Conservation (phyloP, 192 early-diverging fungal species). For the Coemansia sp. region DNA sequence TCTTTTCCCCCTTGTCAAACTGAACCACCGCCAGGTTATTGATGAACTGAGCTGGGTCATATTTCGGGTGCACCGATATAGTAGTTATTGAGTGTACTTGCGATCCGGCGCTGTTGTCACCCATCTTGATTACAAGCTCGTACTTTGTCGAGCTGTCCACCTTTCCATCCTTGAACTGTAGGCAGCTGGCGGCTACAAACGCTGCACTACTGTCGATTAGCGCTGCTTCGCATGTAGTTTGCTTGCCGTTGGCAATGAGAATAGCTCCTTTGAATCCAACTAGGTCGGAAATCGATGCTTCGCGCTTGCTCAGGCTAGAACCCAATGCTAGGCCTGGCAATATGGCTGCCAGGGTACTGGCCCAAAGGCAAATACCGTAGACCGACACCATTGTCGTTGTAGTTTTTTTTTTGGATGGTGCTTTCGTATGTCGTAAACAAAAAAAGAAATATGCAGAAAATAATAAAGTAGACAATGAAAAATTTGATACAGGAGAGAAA, state of each 20-base stretch:
- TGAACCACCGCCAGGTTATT: constrained; percentile 46
- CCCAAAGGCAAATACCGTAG: neutral
- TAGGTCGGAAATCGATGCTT: constrained; percentile 16
- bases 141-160: constrained; percentile 11
- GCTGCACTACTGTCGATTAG: constrained; percentile 39
- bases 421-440: neutral
- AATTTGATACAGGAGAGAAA: neutral
- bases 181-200: constrained; percentile 42
- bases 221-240: constrained; percentile 42
- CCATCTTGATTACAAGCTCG: constrained; percentile 17
- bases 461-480: neutral
- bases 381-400: constrained; percentile 7
- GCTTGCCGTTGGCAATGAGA: constrained; percentile 22
- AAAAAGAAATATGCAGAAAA: neutral
- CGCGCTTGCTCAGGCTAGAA: neutral
- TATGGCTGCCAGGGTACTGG: neutral
- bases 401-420: neutral
- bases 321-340: neutral
- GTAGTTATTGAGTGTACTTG: constrained; percentile 6
- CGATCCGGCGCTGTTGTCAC: constrained; percentile 15
- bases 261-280: constrained; percentile 21
- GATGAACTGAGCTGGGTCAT: constrained; percentile 13
- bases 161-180: constrained; percentile 8
- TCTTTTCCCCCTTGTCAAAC: neutral
- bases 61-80: constrained; percentile 28